Conservation (phyloP, 2,329 filamentous ascomycete genomes). For the Raffaelea ambrosiae region DNA sequence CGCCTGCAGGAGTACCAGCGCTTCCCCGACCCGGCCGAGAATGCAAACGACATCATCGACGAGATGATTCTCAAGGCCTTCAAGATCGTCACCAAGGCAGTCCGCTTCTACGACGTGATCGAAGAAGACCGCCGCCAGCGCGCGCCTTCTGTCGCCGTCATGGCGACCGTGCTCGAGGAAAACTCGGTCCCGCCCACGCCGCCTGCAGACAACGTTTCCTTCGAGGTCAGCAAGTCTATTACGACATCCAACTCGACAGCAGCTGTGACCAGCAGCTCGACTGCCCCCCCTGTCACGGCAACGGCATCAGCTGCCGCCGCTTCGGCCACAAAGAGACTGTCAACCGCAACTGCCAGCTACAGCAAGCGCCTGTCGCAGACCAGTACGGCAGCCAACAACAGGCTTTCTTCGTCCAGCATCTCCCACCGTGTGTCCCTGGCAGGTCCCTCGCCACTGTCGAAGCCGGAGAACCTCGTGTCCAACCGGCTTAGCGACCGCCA, state of each 20-base stretch:
- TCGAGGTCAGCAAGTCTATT: slow-evolving; percentile 28
- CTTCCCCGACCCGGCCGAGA: slow-evolving; percentile 36
- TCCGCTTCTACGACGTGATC: slow-evolving; percentile 81
- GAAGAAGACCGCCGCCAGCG: slow-evolving; percentile 51
- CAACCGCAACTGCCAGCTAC: slow-evolving; percentile 14
- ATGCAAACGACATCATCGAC: slow-evolving; percentile 71
- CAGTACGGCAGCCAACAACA: slow-evolving; percentile 31
- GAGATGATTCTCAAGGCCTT: slow-evolving; percentile 92
- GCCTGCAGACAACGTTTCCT: slow-evolving; percentile 47
- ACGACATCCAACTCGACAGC: not conserved
- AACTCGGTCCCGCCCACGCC: slow-evolving; percentile 53
- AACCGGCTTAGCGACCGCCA: slow-evolving; percentile 72
- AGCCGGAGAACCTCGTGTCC: slow-evolving; percentile 69
- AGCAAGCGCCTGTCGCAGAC: slow-evolving; percentile 27
- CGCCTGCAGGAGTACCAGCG: slow-evolving; percentile 67
- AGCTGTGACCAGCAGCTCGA: not conserved
- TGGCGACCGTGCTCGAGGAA: slow-evolving; percentile 53
- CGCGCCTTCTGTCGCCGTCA: slow-evolving; percentile 45
- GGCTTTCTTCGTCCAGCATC: slow-evolving; percentile 45
- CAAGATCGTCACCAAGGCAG: slow-evolving; percentile 84
- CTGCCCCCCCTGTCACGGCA: not conserved
- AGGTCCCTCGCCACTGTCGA: slow-evolving; percentile 53
- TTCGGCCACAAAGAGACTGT: slow-evolving; percentile 33
- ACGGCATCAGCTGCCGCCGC: not conserved
- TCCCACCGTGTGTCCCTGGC: slow-evolving; percentile 71